Conservation (phyloP, 805 yeast genomes). For the Candida koratica region DNA sequence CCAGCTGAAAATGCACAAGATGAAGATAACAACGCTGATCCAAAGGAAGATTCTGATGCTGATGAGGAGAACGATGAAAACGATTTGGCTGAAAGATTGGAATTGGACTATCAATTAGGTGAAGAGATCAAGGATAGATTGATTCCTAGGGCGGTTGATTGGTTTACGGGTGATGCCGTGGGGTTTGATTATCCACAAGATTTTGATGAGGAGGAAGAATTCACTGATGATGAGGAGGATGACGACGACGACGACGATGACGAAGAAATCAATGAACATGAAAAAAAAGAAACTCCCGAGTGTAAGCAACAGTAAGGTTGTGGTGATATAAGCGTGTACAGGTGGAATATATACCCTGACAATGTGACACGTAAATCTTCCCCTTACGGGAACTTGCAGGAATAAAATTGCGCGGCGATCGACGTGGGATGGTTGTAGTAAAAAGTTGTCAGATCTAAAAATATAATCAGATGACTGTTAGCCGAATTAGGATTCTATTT, state of each 20-base stretch:
- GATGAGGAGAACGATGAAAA: conserved; percentile 63
- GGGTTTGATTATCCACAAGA: conserved; percentile 61
- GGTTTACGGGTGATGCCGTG: conserved; percentile 97
- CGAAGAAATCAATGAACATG: conserved; percentile 45
- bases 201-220: conserved; percentile 58
- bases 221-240: conserved; percentile 57
- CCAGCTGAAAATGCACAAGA: conserved; percentile 50
- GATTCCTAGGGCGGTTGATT: conserved; percentile 93
- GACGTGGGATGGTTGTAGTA: no score
- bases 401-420: no score
- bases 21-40: conserved; percentile 49
- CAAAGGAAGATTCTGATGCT: conserved; percentile 46
- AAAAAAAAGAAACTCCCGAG: conserved; percentile 63
- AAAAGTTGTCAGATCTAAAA: no score
- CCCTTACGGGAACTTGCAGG: no score
- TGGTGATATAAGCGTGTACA: background rate
- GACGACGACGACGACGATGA: conserved; percentile 58
- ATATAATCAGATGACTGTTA: no score
- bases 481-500: no score
- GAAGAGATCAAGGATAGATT: conserved; percentile 94
- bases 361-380: no score
- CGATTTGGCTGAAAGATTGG: conserved; percentile 79
- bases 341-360: no score
- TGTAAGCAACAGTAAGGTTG: conserved; percentile 62
- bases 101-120: conserved; percentile 90